A percentile compares a stretch with the other conserved stretches of the same genome.
Conservation (phyloP, 1,139 yeast species). For the Suhomyces ambrosiae region DNA sequence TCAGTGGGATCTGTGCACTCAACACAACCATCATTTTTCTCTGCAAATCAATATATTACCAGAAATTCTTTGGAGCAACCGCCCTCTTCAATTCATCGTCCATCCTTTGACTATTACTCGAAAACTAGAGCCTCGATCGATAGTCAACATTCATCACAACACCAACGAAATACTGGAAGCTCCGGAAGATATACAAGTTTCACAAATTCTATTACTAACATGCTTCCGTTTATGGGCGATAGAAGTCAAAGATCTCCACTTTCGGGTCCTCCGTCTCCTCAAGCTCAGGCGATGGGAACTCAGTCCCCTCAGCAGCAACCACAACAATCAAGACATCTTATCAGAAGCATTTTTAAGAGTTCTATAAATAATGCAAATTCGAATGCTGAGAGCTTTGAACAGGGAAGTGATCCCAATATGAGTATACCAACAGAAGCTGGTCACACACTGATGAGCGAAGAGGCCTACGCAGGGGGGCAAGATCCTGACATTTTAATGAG, state of each 20-base stretch:
- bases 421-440: background rate
- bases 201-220: constrained; percentile 43
- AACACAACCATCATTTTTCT: constrained; percentile 48
- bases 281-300: constrained; percentile 4
- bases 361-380: constrained; percentile 13
- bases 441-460: background rate
- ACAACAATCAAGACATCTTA: constrained; percentile 37
- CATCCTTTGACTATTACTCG: constrained; percentile 37
- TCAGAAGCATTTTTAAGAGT: constrained; percentile 44
- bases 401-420: constrained; percentile 7
- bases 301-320: constrained; percentile 18
- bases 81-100: constrained; percentile 32
- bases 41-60: constrained; percentile 47
- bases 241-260: constrained; percentile 30
- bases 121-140: constrained; percentile 34
- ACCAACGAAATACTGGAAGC: constrained; percentile 12
- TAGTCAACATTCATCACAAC: constrained; percentile 24
- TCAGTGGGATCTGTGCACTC: constrained; percentile 46
- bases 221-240: constrained; percentile 50
- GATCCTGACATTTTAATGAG: constrained; percentile 13
- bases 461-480: background rate
- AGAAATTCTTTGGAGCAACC: constrained; percentile 44
- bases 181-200: constrained; percentile 39
- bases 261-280: constrained; percentile 23
- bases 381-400: constrained; percentile 6